These are phyloP conservation scores for Colletotrichum falcatum DNA, from an alignment of 2,329 filamentous ascomycete genomes.

Conservation along the genomic window DNA sequence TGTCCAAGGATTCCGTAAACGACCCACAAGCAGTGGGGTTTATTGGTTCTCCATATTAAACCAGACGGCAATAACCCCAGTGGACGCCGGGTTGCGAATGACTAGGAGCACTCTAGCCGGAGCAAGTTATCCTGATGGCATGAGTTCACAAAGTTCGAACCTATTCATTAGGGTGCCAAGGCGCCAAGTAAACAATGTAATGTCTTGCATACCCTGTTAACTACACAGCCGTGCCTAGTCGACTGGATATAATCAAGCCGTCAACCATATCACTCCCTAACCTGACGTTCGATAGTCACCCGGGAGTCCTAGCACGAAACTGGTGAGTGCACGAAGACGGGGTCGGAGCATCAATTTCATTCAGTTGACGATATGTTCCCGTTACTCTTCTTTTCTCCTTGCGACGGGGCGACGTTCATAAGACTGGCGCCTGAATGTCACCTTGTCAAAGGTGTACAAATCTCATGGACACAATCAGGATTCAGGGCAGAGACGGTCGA, in stretches of 20 bases:
- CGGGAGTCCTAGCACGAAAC: neutral
- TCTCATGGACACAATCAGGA: too few species aligned
- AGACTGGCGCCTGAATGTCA: neutral
- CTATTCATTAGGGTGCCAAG: neutral
- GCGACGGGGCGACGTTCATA: neutral
- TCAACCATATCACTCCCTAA: rapidly evolving
- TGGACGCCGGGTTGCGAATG: neutral
- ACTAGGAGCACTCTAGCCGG: neutral
- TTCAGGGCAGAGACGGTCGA: neutral
- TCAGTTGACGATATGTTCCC: too few species aligned
- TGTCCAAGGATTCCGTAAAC: neutral
- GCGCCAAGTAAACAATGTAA: too few species aligned
- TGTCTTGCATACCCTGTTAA: neutral
- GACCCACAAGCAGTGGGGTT: neutral
- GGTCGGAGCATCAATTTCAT: neutral
- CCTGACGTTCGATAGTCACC: neutral
- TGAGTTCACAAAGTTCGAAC: neutral
- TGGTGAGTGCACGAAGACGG: too few species aligned
- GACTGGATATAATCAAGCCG: neutral
- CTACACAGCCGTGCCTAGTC: too few species aligned
- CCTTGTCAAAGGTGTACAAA: neutral
- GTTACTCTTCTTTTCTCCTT: neutral
- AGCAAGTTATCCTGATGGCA: neutral
- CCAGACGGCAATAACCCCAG: neutral
- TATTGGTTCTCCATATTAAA: neutral